Evolutionary conservation across 1,284 basidiomycete species (phyloP).

Genomic region (Chalciporus sp.): DNA sequence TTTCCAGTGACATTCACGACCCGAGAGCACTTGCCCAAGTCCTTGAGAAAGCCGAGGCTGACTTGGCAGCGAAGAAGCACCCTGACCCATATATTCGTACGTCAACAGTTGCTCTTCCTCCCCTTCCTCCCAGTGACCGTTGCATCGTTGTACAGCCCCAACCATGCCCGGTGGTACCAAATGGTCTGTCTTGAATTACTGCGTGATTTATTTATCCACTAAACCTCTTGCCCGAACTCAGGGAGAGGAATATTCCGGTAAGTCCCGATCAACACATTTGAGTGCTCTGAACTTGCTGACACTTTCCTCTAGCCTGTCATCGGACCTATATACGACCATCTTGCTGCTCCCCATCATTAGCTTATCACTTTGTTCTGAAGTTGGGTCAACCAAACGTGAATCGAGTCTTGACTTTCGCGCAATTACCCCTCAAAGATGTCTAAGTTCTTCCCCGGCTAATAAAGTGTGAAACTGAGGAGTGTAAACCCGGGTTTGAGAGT

Average conservation of each 20-base stretch:
- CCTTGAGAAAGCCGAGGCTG: conserved; percentile 80
- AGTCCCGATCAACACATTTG: conserved; percentile 28
- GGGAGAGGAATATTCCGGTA: conserved; percentile 78
- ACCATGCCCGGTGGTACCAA: conserved; percentile 84
- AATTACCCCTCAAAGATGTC: background rate
- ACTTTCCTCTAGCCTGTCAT: conserved; percentile 17
- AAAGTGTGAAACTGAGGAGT: background rate
- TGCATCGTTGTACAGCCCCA: conserved; percentile 53
- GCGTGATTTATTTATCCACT: conserved; percentile 11
- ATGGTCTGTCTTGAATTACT: conserved; percentile 59
- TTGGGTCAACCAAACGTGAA: background rate
- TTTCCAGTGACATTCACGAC: conserved; percentile 79
- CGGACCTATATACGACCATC: conserved; percentile 35
- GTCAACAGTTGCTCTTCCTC: conserved; percentile 21
- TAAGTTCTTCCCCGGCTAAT: background rate
- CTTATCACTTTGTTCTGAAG: conserved; percentile 1
- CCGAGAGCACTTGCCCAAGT: conserved; percentile 84
- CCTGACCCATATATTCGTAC: conserved; percentile 92
- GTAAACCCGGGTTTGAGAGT: background rate
- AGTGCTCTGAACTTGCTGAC: background rate
- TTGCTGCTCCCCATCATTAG: conserved; percentile 36
- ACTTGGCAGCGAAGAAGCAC: conserved; percentile 69
- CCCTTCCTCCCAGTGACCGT: conserved; percentile 1
- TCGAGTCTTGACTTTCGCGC: background rate
- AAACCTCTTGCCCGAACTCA: conserved; percentile 31